These are phyloP conservation scores for Ramularia collo-cygni DNA, from an alignment of 2,329 filamentous ascomycete species.

Conservation along the genomic window DNA sequence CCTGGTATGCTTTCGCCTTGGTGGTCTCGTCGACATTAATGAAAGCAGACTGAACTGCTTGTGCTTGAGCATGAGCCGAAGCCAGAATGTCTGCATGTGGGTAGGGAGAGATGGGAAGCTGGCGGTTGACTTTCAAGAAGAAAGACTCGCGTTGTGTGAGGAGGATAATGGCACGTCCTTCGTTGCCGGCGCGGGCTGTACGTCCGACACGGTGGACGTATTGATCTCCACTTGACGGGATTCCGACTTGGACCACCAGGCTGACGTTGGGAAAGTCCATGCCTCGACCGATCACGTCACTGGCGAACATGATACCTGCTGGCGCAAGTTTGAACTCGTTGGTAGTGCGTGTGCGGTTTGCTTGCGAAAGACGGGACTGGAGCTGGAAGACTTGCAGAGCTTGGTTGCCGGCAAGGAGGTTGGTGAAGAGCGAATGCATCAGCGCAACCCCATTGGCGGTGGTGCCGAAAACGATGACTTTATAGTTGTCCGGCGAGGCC, in stretches of 20 bases:
- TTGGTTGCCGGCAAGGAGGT: conserved; percentile 29
- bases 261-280: conserved; percentile 93
- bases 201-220: conserved; percentile 94
- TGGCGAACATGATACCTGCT: conserved; percentile 41
- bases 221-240: conserved; percentile 46
- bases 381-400: conserved; percentile 35
- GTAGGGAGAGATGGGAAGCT: conserved; percentile 46
- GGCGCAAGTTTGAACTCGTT: conserved; percentile 39
- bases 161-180: conserved; percentile 49
- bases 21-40: conserved; percentile 33
- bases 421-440: conserved; percentile 32
- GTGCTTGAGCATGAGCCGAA: conserved; percentile 22
- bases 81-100: conserved; percentile 35
- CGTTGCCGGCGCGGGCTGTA: conserved; percentile 69
- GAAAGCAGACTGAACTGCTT: conserved; percentile 28
- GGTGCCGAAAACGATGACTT: conserved; percentile 42
- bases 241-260: conserved; percentile 69
- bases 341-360: conserved; percentile 37
- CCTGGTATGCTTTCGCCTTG: conserved; percentile 41
- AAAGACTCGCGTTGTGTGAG: conserved; percentile 47
- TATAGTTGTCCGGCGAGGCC: conserved; percentile 35
- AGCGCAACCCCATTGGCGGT: conserved; percentile 42
- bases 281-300: conserved; percentile 46
- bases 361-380: conserved; percentile 40
- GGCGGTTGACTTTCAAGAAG: conserved; percentile 44